Base-by-base conservation (phyloP, 257 asterid species). In the Ligustrum vulgare region DNA sequence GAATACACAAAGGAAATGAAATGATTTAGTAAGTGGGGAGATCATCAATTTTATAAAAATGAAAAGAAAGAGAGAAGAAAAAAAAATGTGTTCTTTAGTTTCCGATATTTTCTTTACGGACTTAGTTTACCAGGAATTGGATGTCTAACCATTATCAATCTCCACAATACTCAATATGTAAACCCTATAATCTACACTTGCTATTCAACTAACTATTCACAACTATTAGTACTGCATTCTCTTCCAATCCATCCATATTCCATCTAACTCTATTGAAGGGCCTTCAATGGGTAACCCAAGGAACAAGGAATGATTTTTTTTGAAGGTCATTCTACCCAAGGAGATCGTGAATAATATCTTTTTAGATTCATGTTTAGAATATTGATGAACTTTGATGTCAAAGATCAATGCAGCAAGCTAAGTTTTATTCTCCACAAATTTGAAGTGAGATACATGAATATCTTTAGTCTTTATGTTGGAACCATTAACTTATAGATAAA, bases 1-100 rank as follows among this genome's bases (percentile, higher is more conserved):
- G 97, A 85, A 74, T 25, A 63, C 62, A 72, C 16, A 41, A 75
- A 79, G 20, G 49, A 79, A 25, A 81, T 72, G 75, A 28, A 56
- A 56, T 71, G 54, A 58, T 80, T 76, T 77, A 77, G 80, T 68
- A 71, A 68, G 80, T 45, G 28, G 2, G 39, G 73, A 45, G 41
- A 5, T 73, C 32, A 6, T 56, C 51, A 12, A 41, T 13, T 58
- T 49, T 62, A 47, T 25, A 31, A 36, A 39, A 4, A 35, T 35
- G 39, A 41, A 39, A 10, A 4, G 34, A 18, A 22, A 47, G 18
- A 18, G 41, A 56, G 65, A 58, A 54, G 12, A 54, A 64, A 74
- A 72, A 10, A 41, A 67, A 18, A 22, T 6, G 23, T 51, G 25
- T n/a, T 54, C 63, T 54, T 20, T 20, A 54, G n/a, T 54, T 54